Evolutionary conservation across 257 asterid species (phyloP).

Genomic region (Nicotiana sylvestris): DNA sequence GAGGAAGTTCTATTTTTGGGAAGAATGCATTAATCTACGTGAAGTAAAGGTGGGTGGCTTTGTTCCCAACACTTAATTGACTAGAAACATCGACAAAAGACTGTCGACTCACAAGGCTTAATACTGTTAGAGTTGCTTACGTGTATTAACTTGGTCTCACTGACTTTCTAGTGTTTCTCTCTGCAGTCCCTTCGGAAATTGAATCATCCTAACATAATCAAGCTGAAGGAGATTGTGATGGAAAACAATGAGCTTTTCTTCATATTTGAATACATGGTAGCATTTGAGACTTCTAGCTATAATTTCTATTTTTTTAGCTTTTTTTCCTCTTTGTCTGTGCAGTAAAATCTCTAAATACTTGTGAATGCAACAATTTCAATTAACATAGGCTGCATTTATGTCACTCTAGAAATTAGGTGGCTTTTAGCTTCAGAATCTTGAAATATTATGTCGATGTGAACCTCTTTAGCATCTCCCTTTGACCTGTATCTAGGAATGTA

Average conservation of each 20-base stretch:
- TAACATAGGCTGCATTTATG: too few species aligned
- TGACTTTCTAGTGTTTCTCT: not conserved
- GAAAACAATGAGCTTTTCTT: slow-evolving; percentile 88
- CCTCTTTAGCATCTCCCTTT: too few species aligned
- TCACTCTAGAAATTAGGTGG: too few species aligned
- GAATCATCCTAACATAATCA: slow-evolving; percentile 78
- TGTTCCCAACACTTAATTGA: slow-evolving; percentile 7
- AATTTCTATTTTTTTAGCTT: too few species aligned
- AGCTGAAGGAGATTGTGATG: slow-evolving; percentile 80
- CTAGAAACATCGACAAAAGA: too few species aligned
- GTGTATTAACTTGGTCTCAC: not conserved
- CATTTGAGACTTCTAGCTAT: too few species aligned
- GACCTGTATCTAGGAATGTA: slow-evolving; percentile 53
- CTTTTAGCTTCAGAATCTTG: too few species aligned
- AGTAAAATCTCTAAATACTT: too few species aligned
- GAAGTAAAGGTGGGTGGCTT: slow-evolving; percentile 63
- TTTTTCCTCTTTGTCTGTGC: too few species aligned
- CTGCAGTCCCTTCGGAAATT: slow-evolving; percentile 77
- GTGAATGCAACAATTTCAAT: too few species aligned
- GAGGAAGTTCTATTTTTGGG: slow-evolving; percentile 81
- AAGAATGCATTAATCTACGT: slow-evolving; percentile 69
- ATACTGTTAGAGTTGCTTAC: not conserved
- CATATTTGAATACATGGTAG: slow-evolving; percentile 82
- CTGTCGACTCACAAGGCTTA: too few species aligned
- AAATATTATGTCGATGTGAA: too few species aligned